phyloP scores from a whole-genome alignment of 164 flowering plant genomes.

The Vitis rupestris region DNA sequence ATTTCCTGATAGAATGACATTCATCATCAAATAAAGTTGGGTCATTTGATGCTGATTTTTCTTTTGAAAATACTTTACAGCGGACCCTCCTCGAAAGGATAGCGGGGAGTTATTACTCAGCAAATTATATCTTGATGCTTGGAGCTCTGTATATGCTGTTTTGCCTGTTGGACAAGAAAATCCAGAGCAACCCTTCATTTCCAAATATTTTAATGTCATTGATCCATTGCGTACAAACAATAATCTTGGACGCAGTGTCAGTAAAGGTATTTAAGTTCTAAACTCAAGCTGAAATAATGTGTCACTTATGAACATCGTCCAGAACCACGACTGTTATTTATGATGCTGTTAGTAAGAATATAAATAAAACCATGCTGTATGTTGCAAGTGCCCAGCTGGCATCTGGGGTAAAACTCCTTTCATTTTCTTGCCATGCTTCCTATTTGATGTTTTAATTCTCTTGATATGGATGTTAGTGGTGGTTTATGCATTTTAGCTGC shows the following conservation, averaged over 20 bases:
- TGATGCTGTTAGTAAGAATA: too few species aligned
- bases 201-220: slow-evolving; percentile 89
- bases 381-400: background rate
- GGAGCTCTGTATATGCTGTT: slow-evolving; percentile 80
- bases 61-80: slow-evolving; percentile 39
- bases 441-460: background rate
- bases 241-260: slow-evolving; percentile 98
- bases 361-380: background rate
- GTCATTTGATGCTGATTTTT: slow-evolving; percentile 10
- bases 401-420: background rate
- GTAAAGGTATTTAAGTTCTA: slow-evolving; percentile 68
- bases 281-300: too few species aligned
- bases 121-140: slow-evolving; percentile 73
- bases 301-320: too few species aligned
- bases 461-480: background rate
- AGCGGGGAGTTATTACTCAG: slow-evolving; percentile 78
- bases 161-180: slow-evolving; percentile 79
- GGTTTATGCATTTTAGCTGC: background rate
- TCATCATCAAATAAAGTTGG: background rate
- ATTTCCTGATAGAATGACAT: background rate
- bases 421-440: background rate
- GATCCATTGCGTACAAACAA: slow-evolving; percentile 93
- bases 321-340: too few species aligned
- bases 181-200: slow-evolving; percentile 75
- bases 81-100: slow-evolving; percentile 88